A percentile compares a stretch with the other conserved stretches of the same genome.
These are phyloP conservation scores for Pleurotus pulmonarius DNA, from an alignment of 768 basidiomycete genomes.

Conservation along the genomic window DNA sequence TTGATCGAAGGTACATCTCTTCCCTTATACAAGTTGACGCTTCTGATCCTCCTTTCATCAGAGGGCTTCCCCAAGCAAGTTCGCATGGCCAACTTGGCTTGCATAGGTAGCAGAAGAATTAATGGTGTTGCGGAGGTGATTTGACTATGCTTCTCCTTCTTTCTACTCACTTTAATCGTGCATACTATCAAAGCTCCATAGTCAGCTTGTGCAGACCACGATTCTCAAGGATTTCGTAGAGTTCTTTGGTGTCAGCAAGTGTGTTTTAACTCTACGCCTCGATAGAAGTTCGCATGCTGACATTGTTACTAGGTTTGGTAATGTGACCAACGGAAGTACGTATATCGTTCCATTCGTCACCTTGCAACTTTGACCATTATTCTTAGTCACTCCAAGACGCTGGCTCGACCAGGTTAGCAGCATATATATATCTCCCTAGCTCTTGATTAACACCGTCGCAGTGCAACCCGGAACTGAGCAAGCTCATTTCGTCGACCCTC, in stretches of 20 bases:
- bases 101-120: slow-evolving; percentile 77
- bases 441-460: slow-evolving; percentile 32
- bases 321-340: slow-evolving; percentile 92
- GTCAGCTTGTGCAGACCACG: slow-evolving; percentile 79
- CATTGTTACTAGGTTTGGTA: slow-evolving; percentile 51
- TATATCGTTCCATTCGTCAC: slow-evolving; percentile 10
- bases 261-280: slow-evolving; percentile 21
- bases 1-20: slow-evolving; percentile 72
- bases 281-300: background rate
- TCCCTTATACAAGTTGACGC: background rate
- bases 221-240: slow-evolving; percentile 93
- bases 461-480: slow-evolving; percentile 88
- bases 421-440: background rate
- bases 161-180: too few relatives aligned
- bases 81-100: slow-evolving; percentile 89
- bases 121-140: slow-evolving; percentile 92
- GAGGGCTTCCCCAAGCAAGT: slow-evolving; percentile 86
- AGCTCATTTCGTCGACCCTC: slow-evolving; percentile 81
- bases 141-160: background rate
- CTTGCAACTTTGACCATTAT: background rate
- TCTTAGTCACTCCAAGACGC: slow-evolving; percentile 80
- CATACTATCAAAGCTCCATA: slow-evolving; percentile 54
- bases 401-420: slow-evolving; percentile 74
- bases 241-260: slow-evolving; percentile 83
- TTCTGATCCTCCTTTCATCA: slow-evolving; percentile 18